phyloP scores from a whole-genome alignment of 179 eudicot genomes.

The Drosera spatulata region DNA sequence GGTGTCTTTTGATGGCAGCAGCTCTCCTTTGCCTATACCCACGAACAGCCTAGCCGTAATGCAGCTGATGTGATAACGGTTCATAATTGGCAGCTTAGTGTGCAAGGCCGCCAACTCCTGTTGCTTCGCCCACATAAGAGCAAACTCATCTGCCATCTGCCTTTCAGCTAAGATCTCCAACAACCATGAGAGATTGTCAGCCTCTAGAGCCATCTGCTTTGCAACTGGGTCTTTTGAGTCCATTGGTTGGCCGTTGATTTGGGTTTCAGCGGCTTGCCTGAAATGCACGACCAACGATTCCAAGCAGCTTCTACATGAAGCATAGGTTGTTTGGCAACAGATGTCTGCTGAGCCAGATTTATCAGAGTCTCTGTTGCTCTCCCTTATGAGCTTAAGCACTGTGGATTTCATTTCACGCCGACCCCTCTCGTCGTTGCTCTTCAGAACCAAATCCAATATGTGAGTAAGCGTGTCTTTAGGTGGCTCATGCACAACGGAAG shows the following conservation, averaged over 20 bases:
- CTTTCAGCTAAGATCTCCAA: conserved; percentile 82
- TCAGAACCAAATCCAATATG: conserved; percentile 67
- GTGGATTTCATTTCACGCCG: conserved; percentile 82
- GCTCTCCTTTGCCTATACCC: conserved; percentile 84
- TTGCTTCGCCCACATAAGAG: conserved; percentile 70
- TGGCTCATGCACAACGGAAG: conserved; percentile 37
- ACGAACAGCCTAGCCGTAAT: conserved; percentile 74
- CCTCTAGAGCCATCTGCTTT: conserved; percentile 58
- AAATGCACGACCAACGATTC: conserved; percentile 35
- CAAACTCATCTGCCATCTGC: conserved; percentile 71
- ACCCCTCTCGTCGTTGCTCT: conserved; percentile 72
- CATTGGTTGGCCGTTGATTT: conserved; percentile 13
- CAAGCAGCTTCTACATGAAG: conserved; percentile 52
- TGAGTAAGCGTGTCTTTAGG: conserved; percentile 70
- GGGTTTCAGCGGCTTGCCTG: conserved; percentile 42
- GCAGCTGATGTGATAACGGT: conserved; percentile 62
- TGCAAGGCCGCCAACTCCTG: conserved; percentile 66
- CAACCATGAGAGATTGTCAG: conserved; percentile 83
- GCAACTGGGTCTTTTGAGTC: conserved; percentile 31
- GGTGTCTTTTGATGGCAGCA: conserved; percentile 67
- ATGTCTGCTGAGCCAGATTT: conserved; percentile 34
- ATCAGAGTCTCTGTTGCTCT: conserved; percentile 39
- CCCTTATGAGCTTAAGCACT: conserved; percentile 78
- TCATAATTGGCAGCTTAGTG: conserved; percentile 34
- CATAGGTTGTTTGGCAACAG: conserved; percentile 56